Conservation (phyloP, 164 flowering plant species). For the Tetracentron sinense region DNA sequence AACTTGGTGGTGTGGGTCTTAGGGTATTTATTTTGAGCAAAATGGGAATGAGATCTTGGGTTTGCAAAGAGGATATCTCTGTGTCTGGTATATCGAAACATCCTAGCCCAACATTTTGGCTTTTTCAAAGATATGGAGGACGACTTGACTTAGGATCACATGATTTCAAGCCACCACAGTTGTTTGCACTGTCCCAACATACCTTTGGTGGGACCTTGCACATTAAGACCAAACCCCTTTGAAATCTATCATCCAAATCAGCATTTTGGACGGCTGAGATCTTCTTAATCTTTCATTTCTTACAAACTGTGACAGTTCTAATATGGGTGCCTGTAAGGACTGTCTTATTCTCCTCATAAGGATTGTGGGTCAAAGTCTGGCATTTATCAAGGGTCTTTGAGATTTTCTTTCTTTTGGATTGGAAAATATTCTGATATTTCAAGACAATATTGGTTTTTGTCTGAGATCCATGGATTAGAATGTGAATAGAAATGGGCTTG, state of each 20-base stretch:
- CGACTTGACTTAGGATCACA: conserved; percentile 16
- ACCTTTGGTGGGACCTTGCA: too few relatives aligned
- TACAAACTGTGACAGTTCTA: neutral
- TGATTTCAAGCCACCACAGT: too few relatives aligned
- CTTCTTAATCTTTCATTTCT: neutral
- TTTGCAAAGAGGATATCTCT: conserved; percentile 20
- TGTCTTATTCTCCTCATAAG: conserved; percentile 8
- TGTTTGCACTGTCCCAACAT: too few relatives aligned
- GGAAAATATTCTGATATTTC: conserved; percentile 5
- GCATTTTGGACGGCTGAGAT: neutral
- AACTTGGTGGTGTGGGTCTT: too few relatives aligned
- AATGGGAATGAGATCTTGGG: conserved; percentile 28
- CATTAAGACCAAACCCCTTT: too few relatives aligned
- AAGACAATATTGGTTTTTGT: neutral
- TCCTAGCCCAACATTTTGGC: neutral
- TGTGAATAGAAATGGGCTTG: neutral
- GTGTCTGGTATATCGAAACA: conserved; percentile 2
- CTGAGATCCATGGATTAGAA: neutral
- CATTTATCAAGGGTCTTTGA: neutral
- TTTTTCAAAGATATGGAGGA: conserved; percentile 37
- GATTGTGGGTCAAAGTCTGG: conserved; percentile 22
- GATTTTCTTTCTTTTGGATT: neutral
- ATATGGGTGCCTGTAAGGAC: neutral
- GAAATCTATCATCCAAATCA: conserved; percentile 1
- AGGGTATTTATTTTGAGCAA: too few relatives aligned